Evolutionary conservation across 2,329 filamentous ascomycete species (phyloP), one percentile per base, ranked within the genome.

Genomic region (Fusarium nisikadoi): DNA sequence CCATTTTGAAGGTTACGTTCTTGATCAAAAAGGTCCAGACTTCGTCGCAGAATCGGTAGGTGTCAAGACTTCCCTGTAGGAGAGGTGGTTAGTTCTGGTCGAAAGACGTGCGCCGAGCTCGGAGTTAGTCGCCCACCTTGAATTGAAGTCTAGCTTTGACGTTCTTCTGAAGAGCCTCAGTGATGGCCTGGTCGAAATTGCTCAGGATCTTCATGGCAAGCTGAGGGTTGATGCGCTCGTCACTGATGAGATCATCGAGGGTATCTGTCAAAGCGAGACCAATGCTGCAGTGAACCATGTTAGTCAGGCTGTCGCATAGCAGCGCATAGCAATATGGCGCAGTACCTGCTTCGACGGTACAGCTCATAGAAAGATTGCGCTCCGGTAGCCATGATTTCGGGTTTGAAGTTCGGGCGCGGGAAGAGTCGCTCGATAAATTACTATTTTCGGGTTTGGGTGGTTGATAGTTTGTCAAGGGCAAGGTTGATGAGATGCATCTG

Each of bases 11-110:
- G n/a, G 92, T 94, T 62, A 98, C 95, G 75, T 98, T 96, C 84
- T 98, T 98, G 84, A 99, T 97, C 65, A 99, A 89, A 82, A 99
- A 99, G 3, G 96, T 99, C 96, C 96, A 99, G 65, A 99, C 96
- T 85, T 99, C 96, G 84, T 99, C 96, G 86, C 96, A 99, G 88
- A 99, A 99, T 76, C 96, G 93, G 86, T 99, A 99, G 20, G 96
- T 98, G 81, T 98, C 95, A 71, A 99, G 91, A 80, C 97, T 96
- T 52, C 96, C 96, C 95, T 98, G 25, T 31, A 29, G n/a, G 38
- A 20, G 29, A 50, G 17, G n/a, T 39, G 36, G 33, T 72, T 38
- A 72, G 53, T 39, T 16, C 36, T 38, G 35, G 5, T 27, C 45
- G 39, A 36, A 6, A 27, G 19, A 43, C 20, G 14, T 19, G 27